phyloP scores from a whole-genome alignment of 306 rosid genomes.

The Medicago ruthenica region DNA sequence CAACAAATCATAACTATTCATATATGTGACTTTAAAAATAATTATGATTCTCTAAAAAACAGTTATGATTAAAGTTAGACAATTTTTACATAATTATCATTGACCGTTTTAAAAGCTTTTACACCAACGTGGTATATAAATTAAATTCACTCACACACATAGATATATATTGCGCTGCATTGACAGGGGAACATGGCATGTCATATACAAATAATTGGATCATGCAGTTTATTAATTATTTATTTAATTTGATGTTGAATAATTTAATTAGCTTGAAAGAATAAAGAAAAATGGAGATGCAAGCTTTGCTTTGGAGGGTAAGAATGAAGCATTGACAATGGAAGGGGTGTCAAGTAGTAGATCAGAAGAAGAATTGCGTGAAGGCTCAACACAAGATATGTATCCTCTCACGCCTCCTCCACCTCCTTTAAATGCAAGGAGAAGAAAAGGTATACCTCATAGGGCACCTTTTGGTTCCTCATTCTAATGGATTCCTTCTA shows the following conservation, averaged over 20 bases:
- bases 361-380: slow-evolving; percentile 74
- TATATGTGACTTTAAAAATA: too few relatives aligned
- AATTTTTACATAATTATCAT: too few relatives aligned
- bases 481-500: slow-evolving; percentile 13
- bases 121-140: too few relatives aligned
- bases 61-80: too few relatives aligned
- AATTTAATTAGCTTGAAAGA: slow-evolving; percentile 67
- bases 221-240: background rate
- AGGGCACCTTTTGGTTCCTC: slow-evolving; percentile 92
- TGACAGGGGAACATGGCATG: slow-evolving; percentile 36
- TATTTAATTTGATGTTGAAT: background rate
- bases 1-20: too few relatives aligned
- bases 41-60: too few relatives aligned
- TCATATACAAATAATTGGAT: background rate
- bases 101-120: too few relatives aligned
- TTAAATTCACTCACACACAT: too few relatives aligned
- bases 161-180: background rate
- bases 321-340: slow-evolving; percentile 56
- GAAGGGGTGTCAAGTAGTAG: slow-evolving; percentile 53
- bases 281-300: slow-evolving; percentile 84
- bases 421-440: slow-evolving; percentile 79
- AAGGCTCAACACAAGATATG: slow-evolving; percentile 78
- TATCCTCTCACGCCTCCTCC: slow-evolving; percentile 80
- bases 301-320: slow-evolving; percentile 62
- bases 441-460: slow-evolving; percentile 98